Evolutionary conservation across 1,284 basidiomycete genomes (phyloP).

Genomic region (Cutaneotrichosporon arboriforme): DNA sequence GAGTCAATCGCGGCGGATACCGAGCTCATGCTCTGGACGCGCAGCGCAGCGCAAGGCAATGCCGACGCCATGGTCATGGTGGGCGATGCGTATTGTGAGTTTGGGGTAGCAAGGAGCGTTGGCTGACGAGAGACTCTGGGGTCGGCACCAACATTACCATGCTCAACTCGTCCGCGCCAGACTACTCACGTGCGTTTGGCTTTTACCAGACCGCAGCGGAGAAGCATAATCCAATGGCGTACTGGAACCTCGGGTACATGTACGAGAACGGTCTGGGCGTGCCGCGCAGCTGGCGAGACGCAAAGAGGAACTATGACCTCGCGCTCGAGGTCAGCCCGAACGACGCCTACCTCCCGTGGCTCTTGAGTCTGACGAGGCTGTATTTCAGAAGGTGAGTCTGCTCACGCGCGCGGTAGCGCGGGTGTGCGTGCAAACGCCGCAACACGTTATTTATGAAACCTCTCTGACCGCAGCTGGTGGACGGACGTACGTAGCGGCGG

Average conservation of each 20-base stretch:
- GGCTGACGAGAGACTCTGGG: constrained; percentile 8
- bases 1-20: constrained; percentile 42
- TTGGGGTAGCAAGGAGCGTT: not conserved
- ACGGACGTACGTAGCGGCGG: constrained; percentile 37
- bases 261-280: constrained; percentile 95
- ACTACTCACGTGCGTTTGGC: constrained; percentile 77
- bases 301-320: constrained; percentile 91
- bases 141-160: not conserved
- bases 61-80: constrained; percentile 95
- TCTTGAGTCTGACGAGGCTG: constrained; percentile 73
- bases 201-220: constrained; percentile 90
- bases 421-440: too few species aligned
- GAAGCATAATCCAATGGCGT: constrained; percentile 82
- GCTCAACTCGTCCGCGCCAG: constrained; percentile 27
- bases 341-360: constrained; percentile 75
- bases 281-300: constrained; percentile 88
- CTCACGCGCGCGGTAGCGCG: too few species aligned
- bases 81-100: constrained; percentile 82
- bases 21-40: constrained; percentile 86
- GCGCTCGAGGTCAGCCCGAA: constrained; percentile 71
- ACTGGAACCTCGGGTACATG: constrained; percentile 99
- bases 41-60: constrained; percentile 88
- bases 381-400: constrained; percentile 57
- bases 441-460: too few species aligned
- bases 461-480: constrained; percentile 37